Base-by-base conservation (phyloP, 768 basidiomycete species). In the Pleurotus pulmonarius region DNA sequence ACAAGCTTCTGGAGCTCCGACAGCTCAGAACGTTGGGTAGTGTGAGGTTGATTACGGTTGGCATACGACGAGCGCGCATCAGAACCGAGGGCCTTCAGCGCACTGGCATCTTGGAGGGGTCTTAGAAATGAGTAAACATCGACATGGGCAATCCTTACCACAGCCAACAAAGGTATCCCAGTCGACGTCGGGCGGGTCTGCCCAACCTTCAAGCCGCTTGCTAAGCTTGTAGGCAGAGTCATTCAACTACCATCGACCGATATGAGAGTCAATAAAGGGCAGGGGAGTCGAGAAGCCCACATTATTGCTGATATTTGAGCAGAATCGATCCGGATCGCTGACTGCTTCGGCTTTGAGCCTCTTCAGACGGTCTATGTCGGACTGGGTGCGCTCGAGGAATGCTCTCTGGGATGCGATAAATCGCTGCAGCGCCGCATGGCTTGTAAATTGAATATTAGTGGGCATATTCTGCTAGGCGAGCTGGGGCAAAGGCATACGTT, bases 351-450 rank as follows among this genome's bases (percentile, higher is more conserved):
- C 68, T 58, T 73, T 78, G 29, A 86, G 71, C 40, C 65, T 65
- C 46, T 74, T 74, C 18, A 92, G 75, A 18, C 75, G 71, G 49
- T 77, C 78, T 65, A 91, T 80, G 70, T 90, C 88, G 61, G 77
- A 69, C 59, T 82, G 79, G 25, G 86, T 86, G 29, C 79, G 79
- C 48, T 77, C 75, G 40, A 91, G 80, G 34, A 88, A 61, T 16
- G 73, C 65, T 66, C 71, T 80, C 70, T 91, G 89, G 41, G 79
- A 72, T 55, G 79, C 74, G 59, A 91, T 79, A 69, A 85, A 91
- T 47, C 71, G 71, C 63, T 83, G 79, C 62, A 91, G 85, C 74
- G 85, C 86, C 68, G 86, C 78, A 62, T 83, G 69, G 63, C 84
- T 86, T 54, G 18, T 22, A 15, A 37, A 56, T 15, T 39, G 52